phyloP scores from a whole-genome alignment of 169 alveolate genomes.

The Theileria parva region DNA sequence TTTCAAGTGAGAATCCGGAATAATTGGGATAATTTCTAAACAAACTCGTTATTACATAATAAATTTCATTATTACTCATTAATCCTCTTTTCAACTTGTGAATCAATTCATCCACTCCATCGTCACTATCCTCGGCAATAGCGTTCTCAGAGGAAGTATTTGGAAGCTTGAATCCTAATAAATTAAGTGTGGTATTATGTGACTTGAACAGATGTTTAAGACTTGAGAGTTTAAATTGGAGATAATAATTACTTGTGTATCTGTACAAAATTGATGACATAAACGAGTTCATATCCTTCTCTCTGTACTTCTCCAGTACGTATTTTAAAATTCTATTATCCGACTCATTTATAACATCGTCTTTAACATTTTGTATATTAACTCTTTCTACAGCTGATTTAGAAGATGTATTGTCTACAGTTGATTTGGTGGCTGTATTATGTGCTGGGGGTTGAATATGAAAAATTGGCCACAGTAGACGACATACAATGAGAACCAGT shows the following conservation, averaged over 20 bases:
- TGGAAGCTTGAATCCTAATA: not conserved
- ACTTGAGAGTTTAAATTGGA: not conserved
- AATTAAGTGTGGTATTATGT: not conserved
- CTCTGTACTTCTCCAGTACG: constrained; percentile 1
- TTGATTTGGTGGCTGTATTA: not conserved
- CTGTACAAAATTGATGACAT: not conserved
- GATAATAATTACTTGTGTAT: constrained; percentile 2
- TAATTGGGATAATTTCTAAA: constrained; percentile 46
- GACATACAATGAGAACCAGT: constrained; percentile 36
- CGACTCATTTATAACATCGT: not conserved
- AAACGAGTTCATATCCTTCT: not conserved
- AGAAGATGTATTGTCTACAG: not conserved
- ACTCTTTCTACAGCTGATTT: not conserved
- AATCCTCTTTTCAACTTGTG: not conserved
- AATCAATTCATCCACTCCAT: not conserved
- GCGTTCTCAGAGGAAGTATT: not conserved
- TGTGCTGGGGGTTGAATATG: constrained; percentile 48
- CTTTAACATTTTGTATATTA: not conserved
- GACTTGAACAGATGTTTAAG: not conserved
- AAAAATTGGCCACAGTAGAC: constrained; percentile 63
- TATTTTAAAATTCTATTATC: not conserved
- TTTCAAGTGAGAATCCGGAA: constrained; percentile 57
- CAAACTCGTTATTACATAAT: constrained; percentile 28
- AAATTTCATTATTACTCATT: constrained; percentile 35
- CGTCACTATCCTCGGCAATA: not conserved